Conservation (phyloP, 2,329 filamentous ascomycete species). For the Pseudocercospora eumusae region DNA sequence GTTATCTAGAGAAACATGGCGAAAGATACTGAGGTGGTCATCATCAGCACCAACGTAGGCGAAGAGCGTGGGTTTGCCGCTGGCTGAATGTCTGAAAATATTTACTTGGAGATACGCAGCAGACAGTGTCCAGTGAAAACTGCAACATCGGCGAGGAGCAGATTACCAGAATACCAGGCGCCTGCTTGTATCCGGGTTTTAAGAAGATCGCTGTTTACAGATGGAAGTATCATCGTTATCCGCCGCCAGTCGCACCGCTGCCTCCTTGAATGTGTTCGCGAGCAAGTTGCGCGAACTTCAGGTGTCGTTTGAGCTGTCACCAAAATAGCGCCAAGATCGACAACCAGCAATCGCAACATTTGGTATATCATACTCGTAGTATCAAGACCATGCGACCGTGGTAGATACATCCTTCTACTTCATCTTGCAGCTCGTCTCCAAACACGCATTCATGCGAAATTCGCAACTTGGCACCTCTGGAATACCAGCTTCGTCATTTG, state of each 20-base stretch:
- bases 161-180: background rate
- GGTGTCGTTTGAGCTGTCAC: background rate
- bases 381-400: too few relatives aligned
- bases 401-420: too few relatives aligned
- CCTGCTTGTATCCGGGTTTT: background rate
- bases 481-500: background rate
- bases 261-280: background rate
- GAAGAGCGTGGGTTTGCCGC: background rate
- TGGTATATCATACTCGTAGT: too few relatives aligned
- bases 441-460: too few relatives aligned
- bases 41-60: background rate
- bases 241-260: background rate
- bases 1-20: background rate
- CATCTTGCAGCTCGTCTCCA: too few relatives aligned
- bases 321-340: too few relatives aligned
- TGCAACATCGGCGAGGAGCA: background rate
- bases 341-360: too few relatives aligned
- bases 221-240: background rate
- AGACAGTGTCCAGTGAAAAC: background rate
- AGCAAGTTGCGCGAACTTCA: too few relatives aligned
- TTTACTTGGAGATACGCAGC: background rate
- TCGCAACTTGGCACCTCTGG: too few relatives aligned
- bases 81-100: background rate
- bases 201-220: background rate
- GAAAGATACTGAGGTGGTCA: background rate